Percentiles rank a stretch among this genome's conserved stretches.
Evolutionary conservation across 2,329 filamentous ascomycete genomes (phyloP).

Genomic region (Colletotrichum sp.): DNA sequence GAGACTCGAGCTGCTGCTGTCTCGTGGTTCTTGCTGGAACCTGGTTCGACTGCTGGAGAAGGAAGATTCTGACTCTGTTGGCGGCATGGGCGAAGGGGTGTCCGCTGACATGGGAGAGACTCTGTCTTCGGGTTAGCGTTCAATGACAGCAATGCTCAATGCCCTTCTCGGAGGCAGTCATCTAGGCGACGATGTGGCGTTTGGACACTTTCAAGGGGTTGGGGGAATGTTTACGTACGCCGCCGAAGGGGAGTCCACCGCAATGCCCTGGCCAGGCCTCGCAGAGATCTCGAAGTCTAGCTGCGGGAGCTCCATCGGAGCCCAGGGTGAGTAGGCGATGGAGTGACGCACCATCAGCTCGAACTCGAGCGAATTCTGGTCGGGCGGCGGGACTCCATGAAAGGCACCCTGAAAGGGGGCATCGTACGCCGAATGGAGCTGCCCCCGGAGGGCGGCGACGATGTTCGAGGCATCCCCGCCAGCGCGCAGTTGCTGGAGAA

Average conservation of each 20-base stretch:
- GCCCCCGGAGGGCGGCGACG: not conserved
- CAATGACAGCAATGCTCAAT: not conserved
- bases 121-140: not conserved
- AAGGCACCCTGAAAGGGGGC: not conserved
- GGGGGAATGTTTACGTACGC: not conserved
- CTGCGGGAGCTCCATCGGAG: not conserved
- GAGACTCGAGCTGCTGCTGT: not conserved
- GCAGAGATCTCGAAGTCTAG: not conserved
- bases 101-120: not conserved
- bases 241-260: not conserved
- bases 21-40: not conserved
- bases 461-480: not conserved
- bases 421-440: not conserved
- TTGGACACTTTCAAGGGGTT: not conserved
- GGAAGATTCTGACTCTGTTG: not conserved
- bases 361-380: constrained; percentile 4
- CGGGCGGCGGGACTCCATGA: not conserved
- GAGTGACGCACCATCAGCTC: constrained; percentile 8
- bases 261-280: not conserved
- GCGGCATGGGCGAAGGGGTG: not conserved
- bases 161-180: not conserved
- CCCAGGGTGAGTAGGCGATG: constrained; percentile 6
- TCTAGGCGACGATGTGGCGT: not conserved
- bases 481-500: not conserved
- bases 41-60: not conserved